These are phyloP conservation scores for Hypoxylon sp. DNA, from an alignment of 2,329 filamentous ascomycete species.

Conservation along the genomic window DNA sequence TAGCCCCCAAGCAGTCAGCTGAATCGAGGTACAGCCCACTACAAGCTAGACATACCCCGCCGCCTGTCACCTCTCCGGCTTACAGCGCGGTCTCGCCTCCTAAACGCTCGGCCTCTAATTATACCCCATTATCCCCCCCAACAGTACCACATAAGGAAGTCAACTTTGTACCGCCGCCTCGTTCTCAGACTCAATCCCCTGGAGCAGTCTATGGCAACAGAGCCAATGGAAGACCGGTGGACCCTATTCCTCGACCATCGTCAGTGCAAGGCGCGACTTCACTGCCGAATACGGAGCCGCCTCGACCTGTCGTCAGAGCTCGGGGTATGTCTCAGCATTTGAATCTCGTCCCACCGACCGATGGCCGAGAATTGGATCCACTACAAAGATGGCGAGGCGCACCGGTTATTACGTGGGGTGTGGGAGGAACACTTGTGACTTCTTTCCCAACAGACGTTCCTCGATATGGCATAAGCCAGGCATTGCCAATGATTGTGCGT, in stretches of 20 bases:
- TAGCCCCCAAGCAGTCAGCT: constrained; percentile 46
- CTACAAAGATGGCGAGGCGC: constrained; percentile 92
- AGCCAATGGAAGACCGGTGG: constrained; percentile 54
- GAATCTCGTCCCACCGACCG: constrained; percentile 73
- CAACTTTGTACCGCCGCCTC: constrained; percentile 69
- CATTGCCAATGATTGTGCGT: constrained; percentile 83
- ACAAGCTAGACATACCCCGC: constrained; percentile 64
- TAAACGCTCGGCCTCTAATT: constrained; percentile 68
- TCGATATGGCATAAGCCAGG: constrained; percentile 82
- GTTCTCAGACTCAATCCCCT: constrained; percentile 75
- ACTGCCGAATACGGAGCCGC: constrained; percentile 49
- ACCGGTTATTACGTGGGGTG: constrained; percentile 89
- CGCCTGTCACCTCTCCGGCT: constrained; percentile 61
- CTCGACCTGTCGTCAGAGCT: constrained; percentile 57
- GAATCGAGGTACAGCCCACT: constrained; percentile 60
- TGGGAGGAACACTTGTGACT: constrained; percentile 85
- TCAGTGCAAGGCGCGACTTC: constrained; percentile 65
- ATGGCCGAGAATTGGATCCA: constrained; percentile 79
- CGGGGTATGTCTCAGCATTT: constrained; percentile 69
- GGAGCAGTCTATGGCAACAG: constrained; percentile 62
- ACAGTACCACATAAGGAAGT: constrained; percentile 52
- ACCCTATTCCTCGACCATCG: constrained; percentile 68
- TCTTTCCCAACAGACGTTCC: constrained; percentile 92
- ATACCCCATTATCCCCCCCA: constrained; percentile 61
- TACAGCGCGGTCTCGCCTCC: constrained; percentile 67